Percentiles rank a stretch among this genome's conserved stretches.
phyloP scores from a whole-genome alignment of 148 eudicot species.

The Dysphania ambrosioides region DNA sequence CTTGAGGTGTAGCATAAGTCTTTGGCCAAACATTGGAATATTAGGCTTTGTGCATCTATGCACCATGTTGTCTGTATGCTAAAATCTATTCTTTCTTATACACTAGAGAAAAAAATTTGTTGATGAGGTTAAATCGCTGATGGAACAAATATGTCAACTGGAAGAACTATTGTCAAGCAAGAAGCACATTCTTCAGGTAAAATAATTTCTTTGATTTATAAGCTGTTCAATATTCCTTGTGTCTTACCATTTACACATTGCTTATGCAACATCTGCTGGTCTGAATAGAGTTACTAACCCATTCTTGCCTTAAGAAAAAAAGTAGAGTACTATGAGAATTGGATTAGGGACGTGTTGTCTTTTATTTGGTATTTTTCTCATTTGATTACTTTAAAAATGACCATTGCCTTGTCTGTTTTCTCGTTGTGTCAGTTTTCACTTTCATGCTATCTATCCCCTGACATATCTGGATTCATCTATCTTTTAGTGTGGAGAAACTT shows the following conservation, averaged over 20 bases:
- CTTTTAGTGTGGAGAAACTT: background rate
- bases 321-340: background rate
- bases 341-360: background rate
- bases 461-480: background rate
- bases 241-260: background rate
- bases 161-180: conserved; percentile 83
- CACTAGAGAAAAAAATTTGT: conserved; percentile 81
- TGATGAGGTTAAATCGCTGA: conserved; percentile 63
- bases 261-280: background rate
- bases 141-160: conserved; percentile 67
- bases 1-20: conserved; percentile 58
- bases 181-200: conserved; percentile 78
- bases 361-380: background rate
- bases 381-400: background rate
- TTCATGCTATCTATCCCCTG: background rate
- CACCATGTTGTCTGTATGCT: background rate
- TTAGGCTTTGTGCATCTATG: too few relatives aligned
- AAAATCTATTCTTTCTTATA: conserved; percentile 5
- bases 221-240: background rate
- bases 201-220: background rate
- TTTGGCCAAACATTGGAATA: background rate
- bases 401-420: background rate
- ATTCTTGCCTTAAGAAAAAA: too few relatives aligned
- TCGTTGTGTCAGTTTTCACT: background rate
- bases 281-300: background rate